Evolutionary conservation across 768 basidiomycete species (phyloP), one percentile per base, ranked within the genome.

Genomic region (Xerocomellus amylosporus): DNA sequence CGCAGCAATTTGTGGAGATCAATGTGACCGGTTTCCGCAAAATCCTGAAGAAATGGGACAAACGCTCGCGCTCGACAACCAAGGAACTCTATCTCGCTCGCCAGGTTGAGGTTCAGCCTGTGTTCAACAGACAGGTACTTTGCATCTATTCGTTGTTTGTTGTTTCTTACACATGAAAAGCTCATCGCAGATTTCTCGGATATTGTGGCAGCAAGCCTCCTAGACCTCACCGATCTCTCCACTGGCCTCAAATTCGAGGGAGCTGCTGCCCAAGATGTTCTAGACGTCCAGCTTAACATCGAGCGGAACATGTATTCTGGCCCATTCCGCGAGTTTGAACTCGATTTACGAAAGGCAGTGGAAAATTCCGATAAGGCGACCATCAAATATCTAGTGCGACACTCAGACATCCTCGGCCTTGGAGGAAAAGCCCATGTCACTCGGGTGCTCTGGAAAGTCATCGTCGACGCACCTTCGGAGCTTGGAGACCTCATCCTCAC

Each of bases 41-140:
- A 71, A 98, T 98, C 45, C 73, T 98, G 57, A 98, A 99, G 68
- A 99, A 99, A 70, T 99, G 93, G 81, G 97, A 98, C 73, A 99
- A 98, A 73, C 83, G 93, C 44, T 93, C 93, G 36, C 97, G 87
- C 40, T 93, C 91, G 2, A 85, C 87, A 20, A 98, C 91, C n/a
- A 98, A 94, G 67, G 97, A 99, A 66, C 79, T 98, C 5, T 98
- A 98, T 72, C 83, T 99, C 19, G 84, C 91, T 43, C 85, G 97
- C 30, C 97, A 98, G 69, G 95, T 99, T 2, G 97, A 99, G 61
- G 90, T 98, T n/a, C 97, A 98, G 64, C 97, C 95, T 1, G 93
- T 95, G 40, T 98, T 98, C 74, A 95, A 98, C 67, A 79, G 95
- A 73, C 93, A 95, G 77, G 91, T 89, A 52, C 50, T 80, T 67